Evolutionary conservation across 2,329 filamentous ascomycete species (phyloP).

Genomic region (Purpureocillium takamizusanense): DNA sequence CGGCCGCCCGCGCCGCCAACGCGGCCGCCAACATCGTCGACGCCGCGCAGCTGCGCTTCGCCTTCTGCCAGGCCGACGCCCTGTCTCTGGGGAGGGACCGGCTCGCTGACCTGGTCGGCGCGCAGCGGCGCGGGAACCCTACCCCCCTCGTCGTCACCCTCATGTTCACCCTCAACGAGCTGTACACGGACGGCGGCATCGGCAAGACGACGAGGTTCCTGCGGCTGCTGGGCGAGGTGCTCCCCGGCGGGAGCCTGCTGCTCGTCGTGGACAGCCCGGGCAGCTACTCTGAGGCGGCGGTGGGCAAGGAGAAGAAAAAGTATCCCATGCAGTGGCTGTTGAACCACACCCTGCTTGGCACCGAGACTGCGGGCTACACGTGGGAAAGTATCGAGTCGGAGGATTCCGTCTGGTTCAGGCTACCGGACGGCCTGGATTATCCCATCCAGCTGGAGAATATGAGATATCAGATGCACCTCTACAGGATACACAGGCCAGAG

Average conservation of each 20-base stretch:
- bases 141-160: constrained; percentile 64
- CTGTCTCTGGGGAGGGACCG: constrained; percentile 28
- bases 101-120: constrained; percentile 22
- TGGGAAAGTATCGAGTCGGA: constrained; percentile 72
- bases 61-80: constrained; percentile 39
- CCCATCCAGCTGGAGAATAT: constrained; percentile 87
- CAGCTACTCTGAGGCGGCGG: constrained; percentile 74
- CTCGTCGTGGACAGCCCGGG: constrained; percentile 90
- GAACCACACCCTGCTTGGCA: constrained; percentile 64
- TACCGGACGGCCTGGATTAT: constrained; percentile 60
- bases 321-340: constrained; percentile 95
- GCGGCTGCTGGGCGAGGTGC: constrained; percentile 51
- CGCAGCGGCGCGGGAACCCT: no score
- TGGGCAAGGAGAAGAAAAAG: constrained; percentile 53
- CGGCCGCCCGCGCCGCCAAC: constrained; percentile 34
- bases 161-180: constrained; percentile 91
- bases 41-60: constrained; percentile 25
- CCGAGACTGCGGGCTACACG: constrained; percentile 22
- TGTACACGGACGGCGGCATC: constrained; percentile 70
- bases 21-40: constrained; percentile 33
- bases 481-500: constrained; percentile 31
- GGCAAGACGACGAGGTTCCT: constrained; percentile 70
- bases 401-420: constrained; percentile 78
- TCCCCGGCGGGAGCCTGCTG: constrained; percentile 55
- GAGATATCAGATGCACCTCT: constrained; percentile 88